Base-by-base conservation (phyloP, 441 rosid genomes). In the Omphalea diandra region DNA sequence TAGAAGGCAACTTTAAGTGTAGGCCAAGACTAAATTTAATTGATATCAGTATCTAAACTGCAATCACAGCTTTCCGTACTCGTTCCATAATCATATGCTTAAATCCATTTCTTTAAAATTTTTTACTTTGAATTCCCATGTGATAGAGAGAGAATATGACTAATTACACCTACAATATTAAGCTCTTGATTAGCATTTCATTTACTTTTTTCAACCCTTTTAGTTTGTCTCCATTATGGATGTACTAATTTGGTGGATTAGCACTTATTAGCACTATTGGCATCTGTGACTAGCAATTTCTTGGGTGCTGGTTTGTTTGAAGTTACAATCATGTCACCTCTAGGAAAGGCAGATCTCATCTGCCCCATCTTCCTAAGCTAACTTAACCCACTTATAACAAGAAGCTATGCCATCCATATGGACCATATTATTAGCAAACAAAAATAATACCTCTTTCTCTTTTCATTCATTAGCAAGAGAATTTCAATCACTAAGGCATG, bases 341-440 rank as follows among this genome's bases (percentile, higher is more conserved):
- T 60, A 7, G 3, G 74, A 74, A 80, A 74, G 71, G 62, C 63
- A 35, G 46, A 55, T 64, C 47, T 36, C 81, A 71, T 65, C 68
- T 54, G 63, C 71, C 66, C 33, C 55, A 18, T 61, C 29, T 71
- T 67, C 67, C 66, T 18, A 70, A 63, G 78, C 58, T 46, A 65
- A 47, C 4, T 9, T 15, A 72, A 62, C 35, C 31, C 68, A 55
- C 65, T 65, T 47, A 11, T 11, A 41, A 26, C 31, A 9, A 31
- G 10, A 68, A n/a, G n/a, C n/a, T 54, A 18, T 35, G 71, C 58
- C 22, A 20, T 65, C 46, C 44, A 52, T 54, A 54, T 54, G 18
- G 14, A 2, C 46, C 10, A 40, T 7, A 9, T 40, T 20, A 40
- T 49, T 35, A n/a, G n/a, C n/a, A n/a, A n/a, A 53, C 3, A 47